phyloP scores from a whole-genome alignment of 768 basidiomycete genomes.

The Boletus huronensis region DNA sequence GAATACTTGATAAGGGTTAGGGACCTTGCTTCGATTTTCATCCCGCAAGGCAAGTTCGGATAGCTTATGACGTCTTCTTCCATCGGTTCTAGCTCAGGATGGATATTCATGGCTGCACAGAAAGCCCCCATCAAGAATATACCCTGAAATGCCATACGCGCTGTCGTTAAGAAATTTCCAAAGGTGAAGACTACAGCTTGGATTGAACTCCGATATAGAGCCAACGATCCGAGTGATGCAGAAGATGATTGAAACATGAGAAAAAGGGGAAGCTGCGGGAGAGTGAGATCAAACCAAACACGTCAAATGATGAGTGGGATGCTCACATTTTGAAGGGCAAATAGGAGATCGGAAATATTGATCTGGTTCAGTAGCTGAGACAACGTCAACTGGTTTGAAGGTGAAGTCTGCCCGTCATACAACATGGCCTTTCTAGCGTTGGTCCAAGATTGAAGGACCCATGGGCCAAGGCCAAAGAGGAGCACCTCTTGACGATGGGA shows the following conservation, averaged over 20 bases:
- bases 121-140: conserved; percentile 88
- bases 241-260: conserved; percentile 69
- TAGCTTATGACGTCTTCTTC: conserved; percentile 52
- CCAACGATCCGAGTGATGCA: conserved; percentile 75
- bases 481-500: conserved; percentile 75
- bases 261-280: conserved; percentile 64
- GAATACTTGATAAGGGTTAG: conserved; percentile 20
- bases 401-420: conserved; percentile 48
- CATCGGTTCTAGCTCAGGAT: conserved; percentile 62
- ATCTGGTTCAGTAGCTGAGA: conserved; percentile 50
- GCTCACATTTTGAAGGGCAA: conserved; percentile 68
- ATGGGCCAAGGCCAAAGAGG: conserved; percentile 79
- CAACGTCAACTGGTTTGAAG: conserved; percentile 36
- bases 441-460: conserved; percentile 81
- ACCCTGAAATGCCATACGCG: conserved; percentile 76
- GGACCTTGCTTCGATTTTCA: conserved; percentile 69
- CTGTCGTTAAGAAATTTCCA: conserved; percentile 57
- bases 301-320: background rate
- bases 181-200: conserved; percentile 67
- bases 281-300: conserved; percentile 12
- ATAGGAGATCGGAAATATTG: conserved; percentile 61
- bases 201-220: conserved; percentile 75
- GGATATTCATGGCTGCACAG: conserved; percentile 68
- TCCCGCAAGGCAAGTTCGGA: conserved; percentile 48
- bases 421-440: conserved; percentile 57